phyloP scores from a whole-genome alignment of 306 rosid species.

The Trifolium pratense region DNA sequence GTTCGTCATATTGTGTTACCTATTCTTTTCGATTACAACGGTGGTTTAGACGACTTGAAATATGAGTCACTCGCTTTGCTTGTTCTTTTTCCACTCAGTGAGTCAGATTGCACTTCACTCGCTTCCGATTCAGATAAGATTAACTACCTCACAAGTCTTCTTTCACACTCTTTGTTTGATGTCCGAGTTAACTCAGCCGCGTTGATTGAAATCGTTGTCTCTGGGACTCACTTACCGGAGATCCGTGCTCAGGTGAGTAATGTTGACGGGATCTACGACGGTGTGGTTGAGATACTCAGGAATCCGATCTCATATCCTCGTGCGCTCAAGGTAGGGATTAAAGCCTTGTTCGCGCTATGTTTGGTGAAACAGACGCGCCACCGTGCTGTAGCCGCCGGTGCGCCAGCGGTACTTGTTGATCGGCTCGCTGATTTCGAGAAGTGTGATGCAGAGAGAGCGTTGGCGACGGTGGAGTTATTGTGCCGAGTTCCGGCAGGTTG shows the following conservation, averaged over 20 bases:
- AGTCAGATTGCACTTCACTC: slow-evolving; percentile 60
- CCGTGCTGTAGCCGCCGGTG: slow-evolving; percentile 76
- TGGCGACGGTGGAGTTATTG: slow-evolving; percentile 80
- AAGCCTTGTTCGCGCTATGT: slow-evolving; percentile 77
- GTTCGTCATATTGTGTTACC: slow-evolving; percentile 48
- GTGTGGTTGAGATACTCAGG: slow-evolving; percentile 66
- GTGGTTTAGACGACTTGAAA: slow-evolving; percentile 50
- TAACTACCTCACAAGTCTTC: slow-evolving; percentile 48
- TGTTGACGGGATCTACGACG: slow-evolving; percentile 71
- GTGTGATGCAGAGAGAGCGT: slow-evolving; percentile 80
- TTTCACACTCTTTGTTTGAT: slow-evolving; percentile 55
- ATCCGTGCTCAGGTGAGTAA: slow-evolving; percentile 62
- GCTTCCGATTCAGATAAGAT: slow-evolving; percentile 58
- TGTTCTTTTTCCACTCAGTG: slow-evolving; percentile 65
- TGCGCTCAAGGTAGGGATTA: slow-evolving; percentile 73
- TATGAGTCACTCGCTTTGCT: slow-evolving; percentile 73
- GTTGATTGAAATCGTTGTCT: slow-evolving; percentile 63
- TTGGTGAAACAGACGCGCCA: slow-evolving; percentile 76
- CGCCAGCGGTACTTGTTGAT: slow-evolving; percentile 68
- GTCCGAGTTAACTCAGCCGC: slow-evolving; percentile 84
- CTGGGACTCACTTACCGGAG: slow-evolving; percentile 74
- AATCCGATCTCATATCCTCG: slow-evolving; percentile 64
- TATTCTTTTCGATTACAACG: slow-evolving; percentile 43
- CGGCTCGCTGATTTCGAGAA: slow-evolving; percentile 78
- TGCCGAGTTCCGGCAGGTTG: slow-evolving; percentile 70